Percentiles rank a stretch among this genome's conserved stretches.
Conservation (phyloP, 129 eudicot species). For the Kitagawia praeruptora region DNA sequence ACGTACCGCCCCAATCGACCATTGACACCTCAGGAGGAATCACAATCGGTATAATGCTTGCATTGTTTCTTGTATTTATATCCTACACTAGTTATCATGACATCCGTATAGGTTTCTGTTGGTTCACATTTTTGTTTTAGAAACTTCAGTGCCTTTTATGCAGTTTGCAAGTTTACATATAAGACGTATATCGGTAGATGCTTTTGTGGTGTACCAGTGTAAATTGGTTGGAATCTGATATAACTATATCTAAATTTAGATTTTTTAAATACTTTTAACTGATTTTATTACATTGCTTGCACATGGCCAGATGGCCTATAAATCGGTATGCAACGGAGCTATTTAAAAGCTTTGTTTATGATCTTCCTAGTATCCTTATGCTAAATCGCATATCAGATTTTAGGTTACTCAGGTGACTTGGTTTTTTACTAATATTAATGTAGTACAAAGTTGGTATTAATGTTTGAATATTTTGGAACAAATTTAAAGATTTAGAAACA, state of each 20-base stretch:
- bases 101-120: background rate
- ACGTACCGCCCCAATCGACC: conserved; percentile 90
- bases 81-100: background rate
- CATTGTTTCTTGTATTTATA: background rate
- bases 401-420: background rate
- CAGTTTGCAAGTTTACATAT: background rate
- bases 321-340: background rate
- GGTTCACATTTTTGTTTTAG: background rate
- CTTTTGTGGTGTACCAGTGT: background rate
- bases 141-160: background rate
- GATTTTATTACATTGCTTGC: background rate
- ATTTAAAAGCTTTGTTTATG: background rate
- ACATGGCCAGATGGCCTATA: background rate
- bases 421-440: background rate
- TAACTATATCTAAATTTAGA: background rate
- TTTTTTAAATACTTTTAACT: background rate
- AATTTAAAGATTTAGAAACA: background rate
- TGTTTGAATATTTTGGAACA: background rate
- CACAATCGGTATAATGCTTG: conserved; percentile 42
- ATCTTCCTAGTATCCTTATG: background rate
- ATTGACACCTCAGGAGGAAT: conserved; percentile 67
- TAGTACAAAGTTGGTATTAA: background rate
- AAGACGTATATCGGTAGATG: background rate
- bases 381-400: background rate
- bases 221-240: background rate